Evolutionary conservation across 768 basidiomycete species (phyloP), one percentile per base, ranked within the genome.

Genomic region (Hygrocybe coccinea): DNA sequence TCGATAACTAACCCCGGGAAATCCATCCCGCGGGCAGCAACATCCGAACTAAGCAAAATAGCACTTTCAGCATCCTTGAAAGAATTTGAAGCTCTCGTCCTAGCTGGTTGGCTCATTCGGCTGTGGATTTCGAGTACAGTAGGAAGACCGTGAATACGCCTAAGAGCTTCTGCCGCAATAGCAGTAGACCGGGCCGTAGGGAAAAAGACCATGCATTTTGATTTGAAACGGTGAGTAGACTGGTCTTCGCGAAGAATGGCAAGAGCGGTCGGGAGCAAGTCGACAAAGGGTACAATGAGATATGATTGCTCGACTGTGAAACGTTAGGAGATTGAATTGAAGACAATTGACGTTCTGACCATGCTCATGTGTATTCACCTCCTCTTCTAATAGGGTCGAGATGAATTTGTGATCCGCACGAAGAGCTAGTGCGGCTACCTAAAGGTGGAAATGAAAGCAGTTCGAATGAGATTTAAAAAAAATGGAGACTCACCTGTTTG

Each of bases 11-110:
- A 79, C 78, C 74, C 80, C 2, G 84, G 83, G 64, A 86, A 82
- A 65, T 87, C 85, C 71, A 87, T 82, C 6, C 86, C 86, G 17
- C 86, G 72, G 1, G 85, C 81, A 41, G 79, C 79, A 19, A 84
- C 81, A 59, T 84, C 82, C 8, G 75, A 77, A n/a, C 78, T 76
- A 44, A 82, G 67, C 35, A 84, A 62, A 41, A 83, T 68, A 5
- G 72, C 80, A 3, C 71, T 74, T n/a, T 62, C 68, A 0, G 76
- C 67, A 3, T 64, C 61, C 25, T 71, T 73, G 67, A 86, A 85
- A 15, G 66, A 57, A n/a, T 80, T 75, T 1, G 81, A 76, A 1
- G 78, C 77, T 50, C 73, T 73, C 3, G 67, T 73, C 8, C 86
- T 77, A 29, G 69, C 71, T 6, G 68, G 50, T 64, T 86, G 85